Evolutionary conservation across 345 rosid species (phyloP).

Genomic region (Populus nigra): DNA sequence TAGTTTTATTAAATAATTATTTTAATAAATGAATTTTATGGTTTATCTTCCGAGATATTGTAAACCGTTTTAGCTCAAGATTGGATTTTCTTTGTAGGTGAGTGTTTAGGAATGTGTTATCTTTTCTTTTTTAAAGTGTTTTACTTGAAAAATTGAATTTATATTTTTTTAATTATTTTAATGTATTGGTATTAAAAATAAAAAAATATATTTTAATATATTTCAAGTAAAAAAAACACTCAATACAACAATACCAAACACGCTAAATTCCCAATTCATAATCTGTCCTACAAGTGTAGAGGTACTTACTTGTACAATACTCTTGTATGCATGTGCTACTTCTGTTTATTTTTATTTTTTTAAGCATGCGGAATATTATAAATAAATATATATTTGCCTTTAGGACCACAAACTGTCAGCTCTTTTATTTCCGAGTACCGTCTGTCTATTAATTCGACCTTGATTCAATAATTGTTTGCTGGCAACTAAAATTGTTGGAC

Average conservation of each 20-base stretch:
- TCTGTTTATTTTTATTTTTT: neutral
- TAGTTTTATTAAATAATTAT: too few relatives aligned
- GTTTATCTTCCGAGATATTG: neutral
- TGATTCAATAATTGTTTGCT: neutral
- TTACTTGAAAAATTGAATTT: too few relatives aligned
- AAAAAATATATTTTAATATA: too few relatives aligned
- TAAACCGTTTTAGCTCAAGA: neutral
- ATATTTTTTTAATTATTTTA: too few relatives aligned
- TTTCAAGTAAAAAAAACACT: too few relatives aligned
- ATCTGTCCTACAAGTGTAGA: neutral
- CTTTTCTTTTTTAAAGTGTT: too few relatives aligned
- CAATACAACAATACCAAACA: too few relatives aligned
- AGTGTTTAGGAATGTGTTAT: too few relatives aligned
- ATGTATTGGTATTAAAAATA: too few relatives aligned
- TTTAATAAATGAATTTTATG: neutral
- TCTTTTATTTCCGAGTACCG: neutral
- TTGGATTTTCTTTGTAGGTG: neutral
- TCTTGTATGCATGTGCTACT: neutral
- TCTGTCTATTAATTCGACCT: neutral
- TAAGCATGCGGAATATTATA: neutral
- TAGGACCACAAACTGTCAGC: neutral
- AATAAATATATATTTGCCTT: neutral
- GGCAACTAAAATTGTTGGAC: neutral
- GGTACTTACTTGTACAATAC: neutral
- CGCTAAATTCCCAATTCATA: neutral